Evolutionary conservation across 2,329 filamentous ascomycete genomes (phyloP).

Genomic region (Cladosporium sp.): DNA sequence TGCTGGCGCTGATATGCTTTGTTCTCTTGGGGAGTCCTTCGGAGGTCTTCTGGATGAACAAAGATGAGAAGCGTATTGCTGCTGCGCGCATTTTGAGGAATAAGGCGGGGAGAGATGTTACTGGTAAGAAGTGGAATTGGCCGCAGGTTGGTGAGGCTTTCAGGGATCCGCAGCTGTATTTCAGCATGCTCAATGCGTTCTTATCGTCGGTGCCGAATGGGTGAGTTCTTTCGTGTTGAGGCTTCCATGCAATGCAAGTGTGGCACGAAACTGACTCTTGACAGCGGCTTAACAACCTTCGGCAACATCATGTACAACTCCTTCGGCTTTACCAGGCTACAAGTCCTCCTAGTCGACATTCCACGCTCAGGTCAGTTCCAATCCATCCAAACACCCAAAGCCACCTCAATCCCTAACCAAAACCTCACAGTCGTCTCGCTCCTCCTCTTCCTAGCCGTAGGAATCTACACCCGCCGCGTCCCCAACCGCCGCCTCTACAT

Average conservation of each 20-base stretch:
- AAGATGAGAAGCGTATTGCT: constrained; percentile 25
- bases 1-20: constrained; percentile 26
- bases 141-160: constrained; percentile 26
- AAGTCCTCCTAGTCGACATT: constrained; percentile 33
- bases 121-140: constrained; percentile 28
- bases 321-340: constrained; percentile 28
- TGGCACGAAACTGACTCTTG: neutral
- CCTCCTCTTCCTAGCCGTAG: constrained; percentile 30
- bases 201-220: constrained; percentile 26
- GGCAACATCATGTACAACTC: constrained; percentile 23
- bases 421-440: constrained; percentile 24
- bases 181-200: constrained; percentile 27
- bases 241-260: too few species aligned
- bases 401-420: neutral
- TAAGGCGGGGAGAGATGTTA: constrained; percentile 28
- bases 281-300: constrained; percentile 24
- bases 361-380: constrained; percentile 22
- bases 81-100: constrained; percentile 27
- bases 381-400: neutral
- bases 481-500: constrained; percentile 31
- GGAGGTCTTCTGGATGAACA: constrained; percentile 26
- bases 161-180: constrained; percentile 25
- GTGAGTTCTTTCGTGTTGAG: constrained; percentile 1
- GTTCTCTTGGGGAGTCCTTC: constrained; percentile 25
- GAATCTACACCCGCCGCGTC: constrained; percentile 28